A percentile compares a stretch with the other conserved stretches of the same genome.
Conservation (phyloP, 768 basidiomycete species). For the Tylopilus subfusipes region DNA sequence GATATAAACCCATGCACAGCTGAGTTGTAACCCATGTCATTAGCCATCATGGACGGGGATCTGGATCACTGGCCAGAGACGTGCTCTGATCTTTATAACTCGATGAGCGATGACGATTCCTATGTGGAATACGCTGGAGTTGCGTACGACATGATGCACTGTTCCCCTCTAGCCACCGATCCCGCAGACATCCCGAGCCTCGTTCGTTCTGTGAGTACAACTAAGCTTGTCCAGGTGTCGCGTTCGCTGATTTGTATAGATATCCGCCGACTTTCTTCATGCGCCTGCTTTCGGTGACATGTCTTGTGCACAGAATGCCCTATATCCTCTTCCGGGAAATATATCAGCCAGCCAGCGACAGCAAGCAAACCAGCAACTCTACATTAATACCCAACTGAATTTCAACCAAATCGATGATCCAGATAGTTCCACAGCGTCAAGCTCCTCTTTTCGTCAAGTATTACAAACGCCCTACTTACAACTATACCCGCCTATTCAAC, state of each 20-base stretch:
- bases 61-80: conserved; percentile 2
- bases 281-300: background rate
- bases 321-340: background rate
- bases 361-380: conserved; percentile 12
- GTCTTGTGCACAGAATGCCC: background rate
- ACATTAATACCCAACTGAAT: conserved; percentile 19
- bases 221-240: background rate
- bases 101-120: background rate
- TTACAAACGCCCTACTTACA: conserved; percentile 13
- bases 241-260: conserved; percentile 10
- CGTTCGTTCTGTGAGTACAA: conserved; percentile 12
- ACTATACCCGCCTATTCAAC: background rate
- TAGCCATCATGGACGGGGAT: conserved; percentile 15
- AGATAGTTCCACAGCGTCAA: conserved; percentile 17
- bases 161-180: background rate
- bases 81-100: conserved; percentile 1
- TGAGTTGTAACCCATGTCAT: background rate
- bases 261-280: background rate
- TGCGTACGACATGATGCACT: background rate
- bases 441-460: conserved; percentile 1
- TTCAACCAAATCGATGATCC: conserved; percentile 4
- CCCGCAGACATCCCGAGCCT: background rate
- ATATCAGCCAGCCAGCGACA: conserved; percentile 2
- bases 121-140: background rate
- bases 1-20: conserved; percentile 13